Conservation (phyloP, 495 filamentous ascomycete genomes). For the Hypoxylon intermedium region DNA sequence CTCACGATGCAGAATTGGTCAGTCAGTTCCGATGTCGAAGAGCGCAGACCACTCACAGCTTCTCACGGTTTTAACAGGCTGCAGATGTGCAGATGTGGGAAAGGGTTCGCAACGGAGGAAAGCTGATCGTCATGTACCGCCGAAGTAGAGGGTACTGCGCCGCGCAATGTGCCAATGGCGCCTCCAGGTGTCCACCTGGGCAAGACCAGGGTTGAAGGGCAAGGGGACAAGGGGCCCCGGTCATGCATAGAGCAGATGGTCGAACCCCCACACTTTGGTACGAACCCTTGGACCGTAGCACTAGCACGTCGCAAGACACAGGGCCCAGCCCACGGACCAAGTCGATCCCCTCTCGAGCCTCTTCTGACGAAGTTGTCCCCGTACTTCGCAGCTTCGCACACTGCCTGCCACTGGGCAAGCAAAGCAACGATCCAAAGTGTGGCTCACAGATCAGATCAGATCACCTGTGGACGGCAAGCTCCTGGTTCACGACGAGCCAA, state of each 20-base stretch:
- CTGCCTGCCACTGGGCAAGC: too few species aligned
- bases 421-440: constrained; percentile 8
- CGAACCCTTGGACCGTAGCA: constrained; percentile 27
- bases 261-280: constrained; percentile 40
- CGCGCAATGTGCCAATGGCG: constrained; percentile 34
- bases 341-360: constrained; percentile 27
- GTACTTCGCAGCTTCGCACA: too few species aligned
- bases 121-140: constrained; percentile 17
- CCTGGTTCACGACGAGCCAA: constrained; percentile 5
- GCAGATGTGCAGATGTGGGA: constrained; percentile 34
- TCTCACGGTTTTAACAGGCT: constrained; percentile 3
- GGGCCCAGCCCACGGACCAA: constrained; percentile 33
- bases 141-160: constrained; percentile 34
- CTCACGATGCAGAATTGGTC: constrained; percentile 23
- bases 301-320: constrained; percentile 21
- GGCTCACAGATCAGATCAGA: constrained; percentile 25
- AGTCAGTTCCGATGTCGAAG: constrained; percentile 39
- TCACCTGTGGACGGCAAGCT: constrained; percentile 27
- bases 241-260: constrained; percentile 34
- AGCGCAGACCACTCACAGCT: constrained; percentile 17
- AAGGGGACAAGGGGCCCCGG: constrained; percentile 1
- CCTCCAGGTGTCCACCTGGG: too few species aligned
- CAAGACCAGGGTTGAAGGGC: constrained; percentile 19
- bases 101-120: constrained; percentile 35
- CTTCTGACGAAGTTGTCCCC: constrained; percentile 17